A percentile compares a stretch with the other conserved stretches of the same genome.
Evolutionary conservation across 371 early-diverging fungal species (phyloP).

Genomic region (Apophysomyces trapeziformis): DNA sequence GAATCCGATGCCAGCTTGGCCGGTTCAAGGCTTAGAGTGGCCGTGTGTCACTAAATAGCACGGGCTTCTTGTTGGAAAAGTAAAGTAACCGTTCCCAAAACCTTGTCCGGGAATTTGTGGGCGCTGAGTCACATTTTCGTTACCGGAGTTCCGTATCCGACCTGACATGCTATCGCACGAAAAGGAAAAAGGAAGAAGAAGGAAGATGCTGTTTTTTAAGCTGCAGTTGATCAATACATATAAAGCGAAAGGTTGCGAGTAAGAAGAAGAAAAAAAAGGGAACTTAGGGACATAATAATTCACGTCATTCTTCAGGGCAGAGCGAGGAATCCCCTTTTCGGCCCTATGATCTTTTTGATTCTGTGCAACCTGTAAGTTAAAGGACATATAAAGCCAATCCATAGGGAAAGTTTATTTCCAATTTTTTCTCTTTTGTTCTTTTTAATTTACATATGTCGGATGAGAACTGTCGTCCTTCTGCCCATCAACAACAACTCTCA

Average conservation of each 20-base stretch:
- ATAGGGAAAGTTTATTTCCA: neutral
- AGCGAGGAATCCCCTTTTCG: neutral
- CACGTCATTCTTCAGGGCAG: constrained; percentile 9
- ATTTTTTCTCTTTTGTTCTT: neutral
- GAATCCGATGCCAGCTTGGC: neutral
- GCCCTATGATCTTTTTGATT: constrained; percentile 2
- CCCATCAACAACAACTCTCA: neutral
- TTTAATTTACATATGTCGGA: neutral
- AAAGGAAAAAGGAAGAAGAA: neutral
- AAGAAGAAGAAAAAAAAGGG: neutral
- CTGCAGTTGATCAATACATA: neutral
- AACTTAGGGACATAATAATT: neutral
- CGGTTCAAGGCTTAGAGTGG: neutral
- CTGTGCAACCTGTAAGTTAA: neutral
- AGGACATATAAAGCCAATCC: constrained; percentile 5
- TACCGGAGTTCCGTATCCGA: constrained; percentile 1
- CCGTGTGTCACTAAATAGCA: neutral
- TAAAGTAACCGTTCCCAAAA: constrained; percentile 1
- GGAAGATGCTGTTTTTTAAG: neutral
- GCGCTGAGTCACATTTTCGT: neutral
- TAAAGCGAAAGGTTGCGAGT: neutral
- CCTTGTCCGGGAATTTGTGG: neutral
- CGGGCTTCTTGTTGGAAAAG: constrained; percentile 8
- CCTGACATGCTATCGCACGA: neutral
- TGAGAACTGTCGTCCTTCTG: neutral